Base-by-base conservation (phyloP, 2,329 filamentous ascomycete genomes). In the Eutypella sp. region DNA sequence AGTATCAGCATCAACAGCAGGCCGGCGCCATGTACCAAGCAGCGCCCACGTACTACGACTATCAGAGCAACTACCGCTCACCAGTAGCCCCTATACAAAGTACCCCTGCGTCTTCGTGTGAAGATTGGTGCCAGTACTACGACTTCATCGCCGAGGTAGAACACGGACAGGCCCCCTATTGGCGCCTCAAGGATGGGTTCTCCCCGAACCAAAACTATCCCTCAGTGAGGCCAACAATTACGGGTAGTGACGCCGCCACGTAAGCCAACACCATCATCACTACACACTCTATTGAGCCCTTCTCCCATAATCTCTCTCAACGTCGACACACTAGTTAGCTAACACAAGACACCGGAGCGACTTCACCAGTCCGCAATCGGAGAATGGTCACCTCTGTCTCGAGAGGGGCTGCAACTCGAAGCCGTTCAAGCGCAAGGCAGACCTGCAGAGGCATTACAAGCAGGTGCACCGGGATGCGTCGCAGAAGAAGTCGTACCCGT, bases 361-460 rank as follows among this genome's bases (percentile, higher is more conserved):
- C 31, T 15, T 16, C 5, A n/a, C 31, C 40, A 41, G 40, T 9
- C 16, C 24, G 23, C 40, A 16, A 9, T 41, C 40, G n/a, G 24
- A 4, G 11, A 48, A 51, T 18, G 34, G 44, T n/a, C 54, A 51
- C 46, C 38, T 53, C 37, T 61, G 57, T 31, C 45, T 54, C 13
- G 42, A 53, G 19, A 27, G 40, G 11, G 41, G 33, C 20, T 81
- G 77, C 63, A 61, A 58, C 24, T 61, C 66, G 24, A 68, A 68
- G 42, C 65, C 67, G 1, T 81, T 80, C 58, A 69, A 68, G 56
- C 71, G 78, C 25, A 68, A 69, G 44, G 76, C 78, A 10, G 78
- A 82, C 59, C 71, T 79, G 9, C 67, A 75, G 41, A 70, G 78
- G 15, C 78, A 81, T 59, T 69, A 70, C 55, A 65, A 66, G 42